Evolutionary conservation across 2,329 filamentous ascomycete species (phyloP), one percentile per base, ranked within the genome.

Genomic region (Albophoma yamanashiensis): DNA sequence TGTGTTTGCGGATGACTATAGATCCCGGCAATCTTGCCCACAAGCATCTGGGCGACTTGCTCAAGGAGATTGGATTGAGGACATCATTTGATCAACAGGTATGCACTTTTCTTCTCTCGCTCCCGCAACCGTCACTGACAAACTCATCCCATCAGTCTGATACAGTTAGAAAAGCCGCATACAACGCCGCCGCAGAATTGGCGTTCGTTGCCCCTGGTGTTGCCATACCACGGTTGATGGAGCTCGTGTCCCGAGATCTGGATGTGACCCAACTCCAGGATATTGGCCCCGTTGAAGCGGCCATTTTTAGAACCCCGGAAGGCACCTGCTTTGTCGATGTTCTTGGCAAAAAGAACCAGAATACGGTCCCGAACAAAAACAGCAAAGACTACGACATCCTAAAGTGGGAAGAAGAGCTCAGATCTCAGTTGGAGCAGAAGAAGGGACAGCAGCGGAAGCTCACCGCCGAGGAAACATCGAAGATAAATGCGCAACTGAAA

Each of bases 341-440:
- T 0, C 81, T 99, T 7, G 90, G 89, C 40, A 92, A 91, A 70
- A 96, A 96, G 71, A 78, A 86, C 1, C 84, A 85, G 61, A 84
- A 84, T 62, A 78, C 80, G 43, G 76, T 88, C 2, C 86, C 91
- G 3, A 88, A 92, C 74, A 97, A 96, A 76, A 96, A 91, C 68
- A 88, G 85, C 56, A 97, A 96, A 72, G 94, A 97, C 71, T 96
- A 97, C 67, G 91, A 99, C 67, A 95, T 91, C 1, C 75, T 97
- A 47, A 97, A 96, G 74, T 99, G 95, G 94, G 94, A 99, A 74
- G 89, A 93, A 71, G 94, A 99, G 64, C 80, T 99, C 9, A 83
- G 92, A 60, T 82, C 85, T 45, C 91, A 97, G 67, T 76, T 99
- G 47, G 92, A 92, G n/a, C 82, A 90, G 70, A 99, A 97, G 78